Conservation (phyloP, 2,329 filamentous ascomycete genomes). For the Alternaria ventricosa region DNA sequence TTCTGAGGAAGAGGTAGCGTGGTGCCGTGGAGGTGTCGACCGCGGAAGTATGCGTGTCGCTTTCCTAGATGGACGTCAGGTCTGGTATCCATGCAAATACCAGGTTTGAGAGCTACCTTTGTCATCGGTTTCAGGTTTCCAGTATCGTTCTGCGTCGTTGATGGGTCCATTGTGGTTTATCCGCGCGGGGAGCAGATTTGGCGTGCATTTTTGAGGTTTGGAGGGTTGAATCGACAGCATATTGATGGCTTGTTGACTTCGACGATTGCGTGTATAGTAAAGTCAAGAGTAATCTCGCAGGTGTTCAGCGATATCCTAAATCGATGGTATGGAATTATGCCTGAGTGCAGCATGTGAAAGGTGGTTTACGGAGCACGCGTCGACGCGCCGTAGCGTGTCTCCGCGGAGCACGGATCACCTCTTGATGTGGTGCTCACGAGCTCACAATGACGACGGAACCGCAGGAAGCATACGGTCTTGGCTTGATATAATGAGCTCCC, state of each 20-base stretch:
- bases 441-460: constrained; percentile 10
- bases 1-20: constrained; percentile 70
- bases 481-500: background rate
- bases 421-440: background rate
- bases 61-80: background rate
- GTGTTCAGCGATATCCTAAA: background rate
- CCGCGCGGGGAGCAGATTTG: constrained; percentile 80
- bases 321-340: background rate
- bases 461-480: background rate
- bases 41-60: constrained; percentile 58
- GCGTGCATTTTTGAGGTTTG: constrained; percentile 54
- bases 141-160: constrained; percentile 69
- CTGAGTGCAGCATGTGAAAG: background rate
- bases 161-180: constrained; percentile 80
- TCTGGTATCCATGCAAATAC: background rate
- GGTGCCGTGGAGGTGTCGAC: constrained; percentile 77
- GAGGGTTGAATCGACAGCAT: constrained; percentile 56
- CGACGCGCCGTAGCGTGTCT: constrained; percentile 24
- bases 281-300: too few species aligned
- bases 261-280: background rate
- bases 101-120: constrained; percentile 14
- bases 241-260: background rate
- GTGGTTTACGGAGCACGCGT: constrained; percentile 14
- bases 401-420: constrained; percentile 8
- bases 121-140: constrained; percentile 63